These are phyloP conservation scores for Biscogniauxia marginata DNA, from an alignment of 2,329 filamentous ascomycete genomes.

Conservation along the genomic window DNA sequence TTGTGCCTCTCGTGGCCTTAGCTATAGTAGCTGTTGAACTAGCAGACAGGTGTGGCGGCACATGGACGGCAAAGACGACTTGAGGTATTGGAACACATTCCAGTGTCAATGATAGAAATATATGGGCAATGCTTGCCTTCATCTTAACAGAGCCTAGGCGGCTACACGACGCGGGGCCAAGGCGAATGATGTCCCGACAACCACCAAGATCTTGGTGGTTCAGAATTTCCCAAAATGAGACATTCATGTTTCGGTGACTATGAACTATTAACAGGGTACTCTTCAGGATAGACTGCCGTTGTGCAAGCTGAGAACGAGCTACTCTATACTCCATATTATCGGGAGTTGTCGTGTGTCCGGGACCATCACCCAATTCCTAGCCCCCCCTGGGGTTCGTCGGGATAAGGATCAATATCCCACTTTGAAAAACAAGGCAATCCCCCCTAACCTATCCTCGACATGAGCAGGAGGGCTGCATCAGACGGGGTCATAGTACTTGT, in stretches of 20 bases:
- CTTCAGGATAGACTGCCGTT: background rate
- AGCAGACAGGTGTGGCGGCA: background rate
- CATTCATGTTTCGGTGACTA: background rate
- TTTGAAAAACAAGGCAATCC: background rate
- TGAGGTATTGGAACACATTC: background rate
- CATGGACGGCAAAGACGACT: background rate
- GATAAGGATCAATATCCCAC: background rate
- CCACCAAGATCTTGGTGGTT: background rate
- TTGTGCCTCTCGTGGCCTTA: background rate
- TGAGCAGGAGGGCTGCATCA: background rate
- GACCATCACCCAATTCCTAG: background rate
- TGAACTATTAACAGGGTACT: background rate
- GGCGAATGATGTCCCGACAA: background rate
- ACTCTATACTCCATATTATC: background rate
- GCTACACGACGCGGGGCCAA: background rate
- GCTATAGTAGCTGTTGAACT: background rate
- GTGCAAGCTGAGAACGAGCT: background rate
- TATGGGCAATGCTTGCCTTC: background rate
- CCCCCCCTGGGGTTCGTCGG: background rate
- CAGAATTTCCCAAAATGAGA: background rate
- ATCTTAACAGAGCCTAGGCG: background rate
- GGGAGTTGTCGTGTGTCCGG: background rate
- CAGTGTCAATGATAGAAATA: background rate
- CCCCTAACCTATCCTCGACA: background rate
- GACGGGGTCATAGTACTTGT: conserved; percentile 58